Evolutionary conservation across 2,329 filamentous ascomycete genomes (phyloP).

Genomic region (Microdochium paspali): DNA sequence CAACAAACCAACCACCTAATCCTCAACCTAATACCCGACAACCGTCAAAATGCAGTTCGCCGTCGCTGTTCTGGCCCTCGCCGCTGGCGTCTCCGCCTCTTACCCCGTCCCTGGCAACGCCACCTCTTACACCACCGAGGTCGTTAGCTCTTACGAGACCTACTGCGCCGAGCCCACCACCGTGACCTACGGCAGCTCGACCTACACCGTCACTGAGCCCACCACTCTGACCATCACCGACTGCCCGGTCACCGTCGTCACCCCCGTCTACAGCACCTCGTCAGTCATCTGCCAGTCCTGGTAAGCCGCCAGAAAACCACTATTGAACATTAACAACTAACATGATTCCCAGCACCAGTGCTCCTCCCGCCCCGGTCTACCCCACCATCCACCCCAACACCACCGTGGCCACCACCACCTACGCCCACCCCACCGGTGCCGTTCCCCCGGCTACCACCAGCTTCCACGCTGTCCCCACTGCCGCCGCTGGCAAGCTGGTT

Average conservation of each 20-base stretch:
- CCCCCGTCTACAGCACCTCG: conserved; percentile 44
- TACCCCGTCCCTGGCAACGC: conserved; percentile 26
- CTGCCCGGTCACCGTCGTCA: conserved; percentile 61
- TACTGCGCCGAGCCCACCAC: conserved; percentile 62
- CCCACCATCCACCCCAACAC: conserved; percentile 7
- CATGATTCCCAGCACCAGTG: conserved; percentile 3
- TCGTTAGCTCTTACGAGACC: conserved; percentile 60
- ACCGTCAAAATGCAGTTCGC: conserved; percentile 59
- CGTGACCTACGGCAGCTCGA: conserved; percentile 53
- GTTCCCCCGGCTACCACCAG: conserved; percentile 1
- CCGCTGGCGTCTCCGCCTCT: conserved; percentile 30
- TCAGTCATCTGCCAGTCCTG: conserved; percentile 44
- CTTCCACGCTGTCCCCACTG: conserved; percentile 11
- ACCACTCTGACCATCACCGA: conserved; percentile 63
- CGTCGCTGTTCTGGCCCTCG: conserved; percentile 41
- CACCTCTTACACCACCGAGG: conserved; percentile 50
- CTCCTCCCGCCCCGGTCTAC: conserved; percentile 5
- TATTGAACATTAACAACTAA: conserved; percentile 1
- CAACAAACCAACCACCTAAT: conserved; percentile 19
- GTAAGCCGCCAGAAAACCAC: conserved; percentile 23
- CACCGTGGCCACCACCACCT: background rate
- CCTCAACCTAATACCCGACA: conserved; percentile 26
- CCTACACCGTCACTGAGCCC: conserved; percentile 61
- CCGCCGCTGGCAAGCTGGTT: conserved; percentile 46
- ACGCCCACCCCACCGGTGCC: background rate